Percentiles rank a stretch among this genome's conserved stretches.
Evolutionary conservation across 176 grass and related monocot species (phyloP).

Genomic region (Saccharum spontaneum): DNA sequence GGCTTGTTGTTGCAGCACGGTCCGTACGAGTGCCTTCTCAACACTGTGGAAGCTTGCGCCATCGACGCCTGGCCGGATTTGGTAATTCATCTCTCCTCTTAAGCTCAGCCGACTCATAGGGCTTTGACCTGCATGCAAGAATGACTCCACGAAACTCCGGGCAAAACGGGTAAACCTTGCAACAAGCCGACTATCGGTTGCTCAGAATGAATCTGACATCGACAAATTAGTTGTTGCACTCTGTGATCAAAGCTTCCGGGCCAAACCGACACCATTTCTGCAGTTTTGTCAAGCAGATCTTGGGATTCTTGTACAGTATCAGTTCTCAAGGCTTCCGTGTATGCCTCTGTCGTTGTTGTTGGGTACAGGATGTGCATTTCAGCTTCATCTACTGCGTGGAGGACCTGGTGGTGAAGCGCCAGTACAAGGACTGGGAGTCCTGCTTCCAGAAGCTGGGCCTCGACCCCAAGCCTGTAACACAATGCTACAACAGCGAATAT

Average conservation of each 20-base stretch:
- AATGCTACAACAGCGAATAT: constrained; percentile 57
- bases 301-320: not conserved
- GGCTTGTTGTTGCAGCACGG: constrained; percentile 64
- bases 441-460: constrained; percentile 66
- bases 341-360: not conserved
- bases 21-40: constrained; percentile 80
- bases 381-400: constrained; percentile 85
- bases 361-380: constrained; percentile 72
- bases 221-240: not conserved
- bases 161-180: not conserved
- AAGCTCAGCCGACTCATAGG: not conserved
- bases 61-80: constrained; percentile 84
- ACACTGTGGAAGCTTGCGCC: constrained; percentile 84
- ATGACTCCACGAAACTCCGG: not conserved
- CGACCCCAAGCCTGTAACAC: constrained; percentile 58
- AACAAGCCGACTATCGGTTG: not conserved
- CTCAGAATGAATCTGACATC: not conserved
- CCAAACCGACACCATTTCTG: not conserved
- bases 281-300: not conserved
- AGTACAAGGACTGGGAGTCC: constrained; percentile 58
- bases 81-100: constrained; percentile 45
- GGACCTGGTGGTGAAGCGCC: constrained; percentile 50
- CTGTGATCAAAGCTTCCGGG: not conserved
- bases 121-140: not conserved
- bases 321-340: not conserved